These are phyloP conservation scores for Colletotrichum noveboracense DNA, from an alignment of 2,329 filamentous ascomycete genomes.

Conservation along the genomic window DNA sequence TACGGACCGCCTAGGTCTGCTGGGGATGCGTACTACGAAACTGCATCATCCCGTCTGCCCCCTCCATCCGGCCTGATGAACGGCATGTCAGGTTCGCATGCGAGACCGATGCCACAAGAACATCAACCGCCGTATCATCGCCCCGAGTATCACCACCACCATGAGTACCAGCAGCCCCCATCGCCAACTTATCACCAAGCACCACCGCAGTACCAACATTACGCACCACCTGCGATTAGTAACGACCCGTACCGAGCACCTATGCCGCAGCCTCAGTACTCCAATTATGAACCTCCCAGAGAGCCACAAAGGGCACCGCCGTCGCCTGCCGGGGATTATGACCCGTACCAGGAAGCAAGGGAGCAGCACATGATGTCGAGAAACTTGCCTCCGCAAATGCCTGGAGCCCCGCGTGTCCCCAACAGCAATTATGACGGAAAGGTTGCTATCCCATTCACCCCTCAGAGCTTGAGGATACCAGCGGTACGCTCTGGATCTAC, in stretches of 20 bases:
- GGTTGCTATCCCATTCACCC: slow-evolving; percentile 18
- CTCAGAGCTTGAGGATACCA: slow-evolving; percentile 9
- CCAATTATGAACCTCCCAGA: neutral
- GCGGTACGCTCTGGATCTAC: neutral
- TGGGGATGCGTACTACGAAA: slow-evolving; percentile 26
- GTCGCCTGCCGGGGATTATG: neutral
- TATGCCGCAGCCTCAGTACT: neutral
- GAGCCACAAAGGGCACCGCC: neutral
- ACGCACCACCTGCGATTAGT: slow-evolving; percentile 14
- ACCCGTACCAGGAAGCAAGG: slow-evolving; percentile 7
- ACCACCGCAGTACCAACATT: slow-evolving; percentile 17
- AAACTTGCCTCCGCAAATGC: slow-evolving; percentile 2
- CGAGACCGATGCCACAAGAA: neutral
- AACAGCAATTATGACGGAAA: slow-evolving; percentile 21
- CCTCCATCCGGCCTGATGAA: slow-evolving; percentile 28
- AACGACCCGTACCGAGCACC: slow-evolving; percentile 8
- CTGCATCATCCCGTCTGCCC: slow-evolving; percentile 29
- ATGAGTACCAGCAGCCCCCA: slow-evolving; percentile 25
- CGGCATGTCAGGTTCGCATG: slow-evolving; percentile 22
- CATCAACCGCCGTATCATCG: slow-evolving; percentile 7
- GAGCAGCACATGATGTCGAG: slow-evolving; percentile 8
- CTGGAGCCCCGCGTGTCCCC: slow-evolving; percentile 1
- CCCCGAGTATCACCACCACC: slow-evolving; percentile 26
- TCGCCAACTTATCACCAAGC: slow-evolving; percentile 26
- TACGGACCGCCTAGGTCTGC: slow-evolving; percentile 31